A percentile compares a stretch with the other conserved stretches of the same genome.
These are phyloP conservation scores for Mycena galericulata DNA, from an alignment of 768 basidiomycete genomes.

Conservation along the genomic window DNA sequence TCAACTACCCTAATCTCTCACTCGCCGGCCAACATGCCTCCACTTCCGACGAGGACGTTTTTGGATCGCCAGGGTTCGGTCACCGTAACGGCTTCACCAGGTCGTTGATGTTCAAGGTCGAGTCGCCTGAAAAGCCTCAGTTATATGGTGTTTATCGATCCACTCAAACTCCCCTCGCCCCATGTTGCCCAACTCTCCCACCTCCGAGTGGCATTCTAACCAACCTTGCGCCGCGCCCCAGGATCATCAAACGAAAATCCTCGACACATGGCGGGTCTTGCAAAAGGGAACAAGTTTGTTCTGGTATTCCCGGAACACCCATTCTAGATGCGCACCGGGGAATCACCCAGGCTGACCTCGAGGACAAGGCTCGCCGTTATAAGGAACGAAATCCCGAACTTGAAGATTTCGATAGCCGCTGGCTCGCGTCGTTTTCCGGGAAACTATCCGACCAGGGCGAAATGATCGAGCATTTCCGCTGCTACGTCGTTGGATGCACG, in stretches of 20 bases:
- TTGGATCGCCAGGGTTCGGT: slow-evolving; percentile 1
- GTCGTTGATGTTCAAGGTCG: not conserved
- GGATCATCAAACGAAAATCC: slow-evolving; percentile 37
- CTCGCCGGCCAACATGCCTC: not conserved
- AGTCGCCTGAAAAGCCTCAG: not conserved
- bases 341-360: slow-evolving; percentile 64
- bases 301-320: slow-evolving; percentile 58
- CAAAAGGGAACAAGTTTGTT: slow-evolving; percentile 28
- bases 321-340: slow-evolving; percentile 75
- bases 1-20: not conserved
- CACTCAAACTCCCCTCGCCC: not conserved
- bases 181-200: not conserved
- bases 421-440: slow-evolving; percentile 77
- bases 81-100: slow-evolving; percentile 3
- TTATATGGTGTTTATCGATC: not conserved
- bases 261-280: not conserved
- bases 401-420: slow-evolving; percentile 70
- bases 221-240: slow-evolving; percentile 8
- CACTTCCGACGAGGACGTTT: slow-evolving; percentile 3
- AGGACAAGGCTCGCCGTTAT: slow-evolving; percentile 66
- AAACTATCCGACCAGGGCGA: slow-evolving; percentile 70
- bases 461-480: slow-evolving; percentile 70
- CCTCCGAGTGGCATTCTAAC: not conserved
- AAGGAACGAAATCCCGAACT: slow-evolving; percentile 62
- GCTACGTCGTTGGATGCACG: slow-evolving; percentile 73